Evolutionary conservation across 192 early-diverging fungal species (phyloP).

Genomic region (Backusella morwellensis): DNA sequence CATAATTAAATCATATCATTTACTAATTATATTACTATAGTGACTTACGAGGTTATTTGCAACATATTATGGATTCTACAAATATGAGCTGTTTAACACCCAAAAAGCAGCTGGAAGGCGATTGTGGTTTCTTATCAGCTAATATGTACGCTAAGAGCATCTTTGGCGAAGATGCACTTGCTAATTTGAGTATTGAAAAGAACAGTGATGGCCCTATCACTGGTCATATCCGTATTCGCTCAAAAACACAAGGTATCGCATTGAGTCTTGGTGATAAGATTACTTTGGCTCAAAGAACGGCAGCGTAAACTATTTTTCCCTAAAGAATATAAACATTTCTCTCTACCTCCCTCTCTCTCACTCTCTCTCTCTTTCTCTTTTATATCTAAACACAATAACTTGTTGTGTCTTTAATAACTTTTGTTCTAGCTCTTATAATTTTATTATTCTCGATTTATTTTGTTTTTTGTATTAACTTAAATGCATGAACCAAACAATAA

Average conservation of each 20-base stretch:
- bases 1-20: background rate
- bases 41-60: conserved; percentile 83
- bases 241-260: conserved; percentile 98
- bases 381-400: background rate
- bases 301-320: background rate
- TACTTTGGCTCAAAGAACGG: conserved; percentile 19
- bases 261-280: conserved; percentile 70
- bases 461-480: background rate
- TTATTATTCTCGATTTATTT: background rate
- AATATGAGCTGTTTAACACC: conserved; percentile 98
- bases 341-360: background rate
- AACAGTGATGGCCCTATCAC: conserved; percentile 72
- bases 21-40: conserved; percentile 34
- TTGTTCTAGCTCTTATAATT: background rate
- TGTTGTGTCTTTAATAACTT: background rate
- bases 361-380: background rate
- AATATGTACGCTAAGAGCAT: conserved; percentile 96
- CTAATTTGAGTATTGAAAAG: conserved; percentile 93
- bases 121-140: conserved; percentile 96
- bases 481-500: background rate
- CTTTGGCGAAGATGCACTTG: conserved; percentile 98
- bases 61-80: conserved; percentile 92
- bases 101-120: conserved; percentile 84
- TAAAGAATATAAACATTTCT: background rate
- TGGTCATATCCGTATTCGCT: conserved; percentile 95